Base-by-base conservation (phyloP, 805 yeast genomes). In the Candida ovalis region DNA sequence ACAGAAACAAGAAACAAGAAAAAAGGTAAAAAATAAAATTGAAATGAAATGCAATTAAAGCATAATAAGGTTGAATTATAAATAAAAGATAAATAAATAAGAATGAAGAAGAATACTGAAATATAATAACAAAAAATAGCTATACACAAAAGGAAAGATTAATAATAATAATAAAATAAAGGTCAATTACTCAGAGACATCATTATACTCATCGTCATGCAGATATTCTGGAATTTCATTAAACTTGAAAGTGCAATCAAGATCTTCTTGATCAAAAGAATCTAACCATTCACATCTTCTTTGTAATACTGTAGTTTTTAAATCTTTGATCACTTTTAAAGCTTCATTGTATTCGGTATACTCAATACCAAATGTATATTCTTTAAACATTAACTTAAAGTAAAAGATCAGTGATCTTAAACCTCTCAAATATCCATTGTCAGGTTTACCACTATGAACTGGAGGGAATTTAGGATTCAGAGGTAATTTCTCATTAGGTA, bases 351-450 rank as follows among this genome's bases (percentile, higher is more conserved):
- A 53, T n/a, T 42, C 49, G 4, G 35, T 13, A 42, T 62, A 63
- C 10, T 58, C 53, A 17, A 49, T 46, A 17, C 64, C 64, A 8
- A 76, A 80, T 0, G 86, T 75, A 37, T 85, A 64, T 37, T 76
- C 72, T 40, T 68, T 61, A 70, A 85, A 88, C 54, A 89, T 79
- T 22, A 70, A 55, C 55, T 73, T 71, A 59, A 89, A 81, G 62
- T 88, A 88, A 47, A 73, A 75, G n/a, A 75, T 75, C 41, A 95
- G 72, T n/a, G 94, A 81, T 28, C 71, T 67, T 35, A 94, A 65
- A 0, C 99, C 99, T 44, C 92, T 76, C 38, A 90, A 67, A 63
- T 89, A 94, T 1, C 99, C 99, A 52, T 68, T 62, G 67, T 94
- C 99, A 2, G 88, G 82, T 36, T 68, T 62, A 9, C 73, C 67